These are phyloP conservation scores for Mucor velutinosus DNA, from an alignment of 371 early-diverging fungal species.

Conservation along the genomic window DNA sequence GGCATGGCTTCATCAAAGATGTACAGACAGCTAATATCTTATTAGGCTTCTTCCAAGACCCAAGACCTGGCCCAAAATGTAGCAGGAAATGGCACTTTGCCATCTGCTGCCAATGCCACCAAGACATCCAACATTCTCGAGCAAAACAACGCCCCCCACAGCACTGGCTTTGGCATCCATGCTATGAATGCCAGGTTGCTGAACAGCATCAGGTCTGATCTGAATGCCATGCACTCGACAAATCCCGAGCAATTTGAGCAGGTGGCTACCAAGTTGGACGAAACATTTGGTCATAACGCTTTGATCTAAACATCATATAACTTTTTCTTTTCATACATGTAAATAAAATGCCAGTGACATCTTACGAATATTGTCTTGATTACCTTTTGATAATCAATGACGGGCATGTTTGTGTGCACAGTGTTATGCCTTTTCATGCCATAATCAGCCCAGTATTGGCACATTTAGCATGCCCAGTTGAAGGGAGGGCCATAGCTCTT, in stretches of 20 bases:
- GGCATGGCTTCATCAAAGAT: not conserved
- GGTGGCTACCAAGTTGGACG: constrained; percentile 24
- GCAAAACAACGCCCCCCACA: not conserved
- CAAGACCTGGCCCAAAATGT: constrained; percentile 8
- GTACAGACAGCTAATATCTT: not conserved
- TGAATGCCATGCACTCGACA: constrained; percentile 23
- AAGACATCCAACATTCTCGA: not conserved
- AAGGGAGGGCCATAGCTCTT: no score
- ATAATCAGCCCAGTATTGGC: no score
- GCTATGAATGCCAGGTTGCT: constrained; percentile 7
- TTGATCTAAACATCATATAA: constrained; percentile 4
- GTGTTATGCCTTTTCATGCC: no score
- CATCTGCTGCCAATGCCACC: not conserved
- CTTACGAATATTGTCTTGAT: no score
- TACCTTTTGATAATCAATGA: no score
- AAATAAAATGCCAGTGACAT: not conserved
- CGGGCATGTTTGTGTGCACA: no score
- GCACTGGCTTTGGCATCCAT: not conserved
- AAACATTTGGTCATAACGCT: constrained; percentile 27
- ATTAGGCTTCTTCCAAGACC: constrained; percentile 13
- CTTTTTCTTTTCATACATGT: not conserved
- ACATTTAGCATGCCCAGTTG: no score
- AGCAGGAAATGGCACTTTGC: not conserved
- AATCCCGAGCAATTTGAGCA: constrained; percentile 18
- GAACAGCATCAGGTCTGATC: constrained; percentile 18